Conservation (phyloP, 2,329 filamentous ascomycete species). For the Niveomyces coronatus region DNA sequence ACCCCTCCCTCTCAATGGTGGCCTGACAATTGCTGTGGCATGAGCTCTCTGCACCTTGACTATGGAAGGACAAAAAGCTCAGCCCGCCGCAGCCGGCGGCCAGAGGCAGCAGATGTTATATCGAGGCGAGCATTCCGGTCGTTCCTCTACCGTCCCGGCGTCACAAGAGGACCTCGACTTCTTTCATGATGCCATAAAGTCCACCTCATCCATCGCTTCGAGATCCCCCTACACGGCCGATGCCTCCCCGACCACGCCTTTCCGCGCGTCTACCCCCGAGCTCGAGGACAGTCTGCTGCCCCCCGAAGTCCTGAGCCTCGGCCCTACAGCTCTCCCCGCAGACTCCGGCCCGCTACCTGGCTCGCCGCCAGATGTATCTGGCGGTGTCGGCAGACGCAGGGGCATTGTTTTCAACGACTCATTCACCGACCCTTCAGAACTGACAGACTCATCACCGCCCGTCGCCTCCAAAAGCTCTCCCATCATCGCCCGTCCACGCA, state of each 20-base stretch:
- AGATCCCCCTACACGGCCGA: slow-evolving; percentile 4
- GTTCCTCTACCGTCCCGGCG: background rate
- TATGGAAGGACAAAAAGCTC: slow-evolving; percentile 9
- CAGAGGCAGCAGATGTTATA: background rate
- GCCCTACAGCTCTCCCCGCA: background rate
- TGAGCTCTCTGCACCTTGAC: slow-evolving; percentile 1
- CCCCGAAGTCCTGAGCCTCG: slow-evolving; percentile 1
- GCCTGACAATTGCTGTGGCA: slow-evolving; percentile 6
- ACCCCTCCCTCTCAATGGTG: too few species aligned
- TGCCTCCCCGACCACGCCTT: background rate
- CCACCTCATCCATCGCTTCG: background rate
- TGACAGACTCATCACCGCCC: slow-evolving; percentile 29
- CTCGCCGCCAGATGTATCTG: slow-evolving; percentile 23
- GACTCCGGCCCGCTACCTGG: slow-evolving; percentile 19
- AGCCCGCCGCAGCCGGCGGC: slow-evolving; percentile 1
- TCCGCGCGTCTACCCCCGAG: slow-evolving; percentile 5
- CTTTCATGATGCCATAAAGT: slow-evolving; percentile 2
- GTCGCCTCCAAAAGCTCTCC: slow-evolving; percentile 17
- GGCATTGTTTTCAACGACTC: slow-evolving; percentile 52
- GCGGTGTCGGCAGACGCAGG: slow-evolving; percentile 37
- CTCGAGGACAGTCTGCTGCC: slow-evolving; percentile 1
- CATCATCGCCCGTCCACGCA: slow-evolving; percentile 38
- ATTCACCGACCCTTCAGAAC: slow-evolving; percentile 40
- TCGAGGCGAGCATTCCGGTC: background rate
- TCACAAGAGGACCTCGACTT: slow-evolving; percentile 1